phyloP scores from a whole-genome alignment of 2,329 filamentous ascomycete species.

The Nakataea oryzae region DNA sequence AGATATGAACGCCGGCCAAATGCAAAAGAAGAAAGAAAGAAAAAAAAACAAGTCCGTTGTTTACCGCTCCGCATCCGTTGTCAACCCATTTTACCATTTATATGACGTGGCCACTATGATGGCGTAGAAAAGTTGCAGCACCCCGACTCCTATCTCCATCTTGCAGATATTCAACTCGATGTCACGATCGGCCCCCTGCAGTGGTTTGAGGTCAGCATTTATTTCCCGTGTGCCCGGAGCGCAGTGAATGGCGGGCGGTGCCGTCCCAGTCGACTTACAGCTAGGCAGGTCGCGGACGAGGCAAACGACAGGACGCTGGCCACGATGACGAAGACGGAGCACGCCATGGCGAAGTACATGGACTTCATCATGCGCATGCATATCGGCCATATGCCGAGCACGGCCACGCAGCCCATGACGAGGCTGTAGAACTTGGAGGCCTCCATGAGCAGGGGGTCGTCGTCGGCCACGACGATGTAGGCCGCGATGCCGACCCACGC shows the following conservation, averaged over 20 bases:
- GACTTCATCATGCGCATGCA: not conserved
- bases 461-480: conserved; percentile 4
- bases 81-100: conserved; percentile 1
- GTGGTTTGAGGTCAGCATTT: not conserved
- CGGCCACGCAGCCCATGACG: conserved; percentile 1
- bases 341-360: conserved; percentile 3
- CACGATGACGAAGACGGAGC: not conserved
- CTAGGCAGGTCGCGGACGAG: conserved; percentile 1
- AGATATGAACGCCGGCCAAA: not conserved
- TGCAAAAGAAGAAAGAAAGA: not conserved
- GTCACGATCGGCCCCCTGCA: conserved; percentile 1
- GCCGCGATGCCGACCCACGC: conserved; percentile 3
- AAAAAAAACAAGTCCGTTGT: too few species aligned
- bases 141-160: conserved; percentile 4
- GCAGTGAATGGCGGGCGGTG: too few species aligned
- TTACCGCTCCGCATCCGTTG: not conserved
- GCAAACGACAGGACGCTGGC: conserved; percentile 2
- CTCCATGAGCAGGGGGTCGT: not conserved
- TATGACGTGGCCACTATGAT: conserved; percentile 3
- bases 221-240: too few species aligned
- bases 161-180: conserved; percentile 2
- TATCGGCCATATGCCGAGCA: conserved; percentile 2
- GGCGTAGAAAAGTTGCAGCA: conserved; percentile 2
- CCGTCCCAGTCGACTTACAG: not conserved
- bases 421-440: conserved; percentile 5